Evolutionary conservation across 2,329 filamentous ascomycete species (phyloP), one percentile per base, ranked within the genome.

Genomic region (Fusarium armeniacum): DNA sequence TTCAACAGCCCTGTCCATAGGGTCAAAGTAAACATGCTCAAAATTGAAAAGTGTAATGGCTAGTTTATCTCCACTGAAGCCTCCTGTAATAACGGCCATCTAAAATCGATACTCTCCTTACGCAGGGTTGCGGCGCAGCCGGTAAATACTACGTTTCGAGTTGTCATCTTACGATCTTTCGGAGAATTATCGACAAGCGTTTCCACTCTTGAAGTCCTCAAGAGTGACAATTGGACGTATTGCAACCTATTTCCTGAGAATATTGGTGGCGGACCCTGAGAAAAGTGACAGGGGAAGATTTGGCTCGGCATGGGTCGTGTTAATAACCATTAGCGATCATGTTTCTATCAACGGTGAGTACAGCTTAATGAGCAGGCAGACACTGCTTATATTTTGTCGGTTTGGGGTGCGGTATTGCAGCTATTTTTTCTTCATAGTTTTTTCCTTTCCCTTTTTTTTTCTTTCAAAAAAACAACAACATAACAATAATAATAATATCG

Each of bases 211-310:
- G 35, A 69, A 22, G n/a, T 24, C 16, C 33, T 18, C 35, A 50
- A 36, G 40, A 35, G 3, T 18, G 38, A 24, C 56, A 22, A 57
- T 66, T 69, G 46, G 59, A 26, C 35, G 54, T 26, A 26, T 62
- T 67, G 52, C 41, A 38, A 62, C 66, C 62, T 26, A 51, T n/a
- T 55, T 20, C 47, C 35, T 43, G 41, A 44, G 49, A 46, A 41
- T 52, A 30, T 47, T 20, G 52, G 36, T 44, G 52, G 53, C 40
- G 46, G 30, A 55, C 47, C 63, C 49, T 69, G 49, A 57, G 62
- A 52, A 41, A 70, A 45, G 56, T 44, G 44, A 40, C 51, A 69
- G 56, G 46, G 32, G 24, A 30, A 47, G 56, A n/a, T 60, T 69
- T 60, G 61, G 56, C 44, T 35, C 43, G 49, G 40, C 66, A 63